Evolutionary conservation across 345 rosid species (phyloP), one percentile per base, ranked within the genome.

Genomic region (Syzygium grande): DNA sequence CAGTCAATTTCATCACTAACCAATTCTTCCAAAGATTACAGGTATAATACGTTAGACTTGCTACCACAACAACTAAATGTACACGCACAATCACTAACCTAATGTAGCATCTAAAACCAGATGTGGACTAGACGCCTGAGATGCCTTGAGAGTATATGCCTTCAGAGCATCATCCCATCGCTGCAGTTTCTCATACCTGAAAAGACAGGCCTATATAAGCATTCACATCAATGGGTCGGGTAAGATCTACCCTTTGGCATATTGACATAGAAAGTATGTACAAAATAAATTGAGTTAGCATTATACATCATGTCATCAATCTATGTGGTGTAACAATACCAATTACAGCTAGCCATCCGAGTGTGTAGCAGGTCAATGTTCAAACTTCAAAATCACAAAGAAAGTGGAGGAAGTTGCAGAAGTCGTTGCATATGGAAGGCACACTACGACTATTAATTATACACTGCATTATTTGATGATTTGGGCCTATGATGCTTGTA

Each of bases 111-210:
- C 99, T 90, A 98, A 90, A 54, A 92, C 94, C 87, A 94, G 92
- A 92, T 94, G 97, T 5, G 96, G 93, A 94, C 93, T 94, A 55
- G 98, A 89, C 87, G 94, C 96, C 93, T 95, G 99, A 79, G 94
- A 88, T 84, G 98, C 97, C 92, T 96, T 98, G 58, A 90, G 90
- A 88, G 98, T 95, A 90, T 98, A 98, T 84, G 99, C 99, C 93
- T 94, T 96, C 86, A 98, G 97, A 87, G 99, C 99, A 91, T 96
- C 99, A 89, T 98, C 98, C 99, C 99, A 98, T 85, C 99, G 94
- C 91, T 98, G 99, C 95, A 98, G 92, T 91, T 98, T 98, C 93
- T 98, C 99, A 93, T 98, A 98, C 99, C 99, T 98, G 91, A 85
- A 52, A 68, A 53, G 19, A 88, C 65, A 38, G 59, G 84, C 23